Conservation (phyloP, 371 early-diverging fungal genomes). For the Fennellomyces sp. region DNA sequence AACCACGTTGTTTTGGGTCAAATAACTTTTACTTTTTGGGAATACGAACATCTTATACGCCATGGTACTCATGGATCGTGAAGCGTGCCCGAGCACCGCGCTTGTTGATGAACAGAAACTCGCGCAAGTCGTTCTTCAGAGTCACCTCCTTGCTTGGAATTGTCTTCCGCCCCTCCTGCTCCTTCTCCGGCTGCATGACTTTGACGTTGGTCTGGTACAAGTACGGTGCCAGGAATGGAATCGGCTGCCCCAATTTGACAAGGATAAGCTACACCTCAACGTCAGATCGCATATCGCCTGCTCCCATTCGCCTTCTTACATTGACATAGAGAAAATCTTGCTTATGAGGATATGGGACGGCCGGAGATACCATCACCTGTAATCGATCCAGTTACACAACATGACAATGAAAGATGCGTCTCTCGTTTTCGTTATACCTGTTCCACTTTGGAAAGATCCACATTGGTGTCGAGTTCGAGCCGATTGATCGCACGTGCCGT, state of each 20-base stretch:
- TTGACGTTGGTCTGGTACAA: slow-evolving; percentile 55
- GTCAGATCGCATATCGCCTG: not conserved
- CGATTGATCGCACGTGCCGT: slow-evolving; percentile 60
- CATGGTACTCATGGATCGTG: slow-evolving; percentile 62
- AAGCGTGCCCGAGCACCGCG: slow-evolving; percentile 59
- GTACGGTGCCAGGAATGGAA: slow-evolving; percentile 66
- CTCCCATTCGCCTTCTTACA: slow-evolving; percentile 29
- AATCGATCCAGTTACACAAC: not conserved
- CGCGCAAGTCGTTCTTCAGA: slow-evolving; percentile 63
- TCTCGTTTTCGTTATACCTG: slow-evolving; percentile 31
- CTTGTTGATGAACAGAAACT: slow-evolving; percentile 66
- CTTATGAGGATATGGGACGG: slow-evolving; percentile 57
- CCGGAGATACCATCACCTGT: slow-evolving; percentile 64
- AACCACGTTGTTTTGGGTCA: no score
- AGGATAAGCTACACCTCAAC: slow-evolving; percentile 45
- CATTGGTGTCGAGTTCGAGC: slow-evolving; percentile 56
- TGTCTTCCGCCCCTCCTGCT: slow-evolving; percentile 31
- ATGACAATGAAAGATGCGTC: not conserved
- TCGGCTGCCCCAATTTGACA: slow-evolving; percentile 51
- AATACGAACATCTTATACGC: slow-evolving; percentile 50
- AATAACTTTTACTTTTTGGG: no score
- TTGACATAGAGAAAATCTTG: slow-evolving; percentile 59
- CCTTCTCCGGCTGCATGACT: slow-evolving; percentile 46
- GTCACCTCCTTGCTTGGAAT: slow-evolving; percentile 52
- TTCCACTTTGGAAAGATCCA: slow-evolving; percentile 55